phyloP scores from a whole-genome alignment of 2,329 filamentous ascomycete genomes.

The Trichophyton equinum region DNA sequence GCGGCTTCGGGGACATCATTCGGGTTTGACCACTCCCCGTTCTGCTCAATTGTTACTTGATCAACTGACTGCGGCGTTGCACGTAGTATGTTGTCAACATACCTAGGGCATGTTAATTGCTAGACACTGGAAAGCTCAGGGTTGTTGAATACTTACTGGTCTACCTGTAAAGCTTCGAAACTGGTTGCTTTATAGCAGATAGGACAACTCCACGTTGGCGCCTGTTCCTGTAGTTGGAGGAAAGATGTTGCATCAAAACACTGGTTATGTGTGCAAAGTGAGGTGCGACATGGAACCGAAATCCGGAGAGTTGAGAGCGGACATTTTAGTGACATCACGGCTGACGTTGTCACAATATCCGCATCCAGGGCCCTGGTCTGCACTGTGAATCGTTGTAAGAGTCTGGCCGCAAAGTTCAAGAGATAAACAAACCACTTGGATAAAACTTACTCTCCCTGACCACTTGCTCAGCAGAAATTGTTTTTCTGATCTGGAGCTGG shows the following conservation, averaged over 20 bases:
- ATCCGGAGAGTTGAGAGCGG: slow-evolving; percentile 80
- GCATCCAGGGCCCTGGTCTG: slow-evolving; percentile 68
- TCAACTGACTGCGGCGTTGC: slow-evolving; percentile 60
- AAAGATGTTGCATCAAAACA: slow-evolving; percentile 93
- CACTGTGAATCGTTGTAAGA: slow-evolving; percentile 41
- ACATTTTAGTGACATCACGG: slow-evolving; percentile 81
- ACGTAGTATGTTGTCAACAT: slow-evolving; percentile 74
- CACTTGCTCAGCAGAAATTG: slow-evolving; percentile 69
- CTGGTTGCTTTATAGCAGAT: slow-evolving; percentile 75
- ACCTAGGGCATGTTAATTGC: slow-evolving; percentile 38
- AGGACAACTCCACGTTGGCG: slow-evolving; percentile 91
- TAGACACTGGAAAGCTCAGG: not conserved
- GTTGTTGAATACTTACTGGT: slow-evolving; percentile 50
- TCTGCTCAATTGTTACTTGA: slow-evolving; percentile 79
- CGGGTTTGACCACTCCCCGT: slow-evolving; percentile 59
- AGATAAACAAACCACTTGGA: not conserved
- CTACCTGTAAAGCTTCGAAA: slow-evolving; percentile 72
- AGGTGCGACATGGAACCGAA: slow-evolving; percentile 63
- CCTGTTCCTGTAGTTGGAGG: slow-evolving; percentile 86
- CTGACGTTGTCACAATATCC: slow-evolving; percentile 80
- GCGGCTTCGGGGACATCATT: slow-evolving; percentile 29
- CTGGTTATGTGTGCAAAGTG: slow-evolving; percentile 73
- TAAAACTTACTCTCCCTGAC: slow-evolving; percentile 61
- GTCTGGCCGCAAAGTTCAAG: too few species aligned
- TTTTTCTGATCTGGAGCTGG: slow-evolving; percentile 52